Percentiles rank a stretch among this genome's conserved stretches.
These are phyloP conservation scores for Pholiota molesta DNA, from an alignment of 768 basidiomycete genomes.

Conservation along the genomic window DNA sequence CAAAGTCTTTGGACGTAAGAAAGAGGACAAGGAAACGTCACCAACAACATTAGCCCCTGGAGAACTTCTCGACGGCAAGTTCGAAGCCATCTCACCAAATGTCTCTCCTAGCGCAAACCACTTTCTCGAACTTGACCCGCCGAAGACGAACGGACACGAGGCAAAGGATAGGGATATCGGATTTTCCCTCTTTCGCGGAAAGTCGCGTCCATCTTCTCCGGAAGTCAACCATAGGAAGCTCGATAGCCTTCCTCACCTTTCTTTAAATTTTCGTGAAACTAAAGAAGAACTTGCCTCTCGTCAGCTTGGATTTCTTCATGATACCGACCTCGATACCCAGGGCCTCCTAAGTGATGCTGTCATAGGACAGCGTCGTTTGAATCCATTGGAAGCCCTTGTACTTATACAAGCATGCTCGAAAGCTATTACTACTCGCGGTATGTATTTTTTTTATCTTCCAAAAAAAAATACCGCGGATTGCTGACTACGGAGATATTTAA, in stretches of 20 bases:
- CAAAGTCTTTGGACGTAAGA: constrained; percentile 79
- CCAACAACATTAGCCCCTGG: constrained; percentile 33
- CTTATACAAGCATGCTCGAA: constrained; percentile 72
- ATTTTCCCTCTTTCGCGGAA: constrained; percentile 55
- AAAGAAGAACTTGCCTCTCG: constrained; percentile 49
- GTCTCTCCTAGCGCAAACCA: constrained; percentile 41
- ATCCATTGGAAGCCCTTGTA: constrained; percentile 60
- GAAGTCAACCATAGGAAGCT: constrained; percentile 36
- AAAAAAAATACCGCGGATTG: background rate
- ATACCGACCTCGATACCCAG: constrained; percentile 55
- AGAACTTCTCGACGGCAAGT: constrained; percentile 71
- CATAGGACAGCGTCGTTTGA: constrained; percentile 62
- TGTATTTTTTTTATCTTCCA: constrained; percentile 24
- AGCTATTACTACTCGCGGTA: constrained; percentile 67
- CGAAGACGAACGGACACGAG: constrained; percentile 27
- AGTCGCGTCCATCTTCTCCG: constrained; percentile 42
- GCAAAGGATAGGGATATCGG: constrained; percentile 40
- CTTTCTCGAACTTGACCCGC: constrained; percentile 37
- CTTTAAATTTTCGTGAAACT: constrained; percentile 60
- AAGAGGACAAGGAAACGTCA: constrained; percentile 54
- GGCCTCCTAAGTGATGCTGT: constrained; percentile 51
- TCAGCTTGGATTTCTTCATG: constrained; percentile 60
- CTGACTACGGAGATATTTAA: constrained; percentile 7
- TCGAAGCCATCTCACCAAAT: constrained; percentile 66
- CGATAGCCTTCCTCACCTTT: constrained; percentile 54